Evolutionary conservation across 129 eudicot genomes (phyloP).

Genomic region (Tagetes erecta): DNA sequence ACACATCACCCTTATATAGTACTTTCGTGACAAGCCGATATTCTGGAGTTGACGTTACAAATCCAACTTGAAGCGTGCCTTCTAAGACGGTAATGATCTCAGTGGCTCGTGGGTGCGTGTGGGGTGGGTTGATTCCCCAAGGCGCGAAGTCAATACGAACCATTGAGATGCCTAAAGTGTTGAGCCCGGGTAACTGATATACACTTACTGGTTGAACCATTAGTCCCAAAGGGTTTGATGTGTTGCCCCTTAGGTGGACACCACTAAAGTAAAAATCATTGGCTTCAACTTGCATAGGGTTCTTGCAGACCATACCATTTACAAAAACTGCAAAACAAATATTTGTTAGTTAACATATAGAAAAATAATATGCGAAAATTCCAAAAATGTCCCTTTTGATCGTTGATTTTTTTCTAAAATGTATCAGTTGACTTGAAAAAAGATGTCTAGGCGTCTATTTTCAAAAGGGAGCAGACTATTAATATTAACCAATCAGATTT

Average conservation of each 20-base stretch:
- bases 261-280: slow-evolving; percentile 44
- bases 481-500: too few relatives aligned
- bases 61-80: slow-evolving; percentile 44
- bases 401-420: too few relatives aligned
- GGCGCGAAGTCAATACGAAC: slow-evolving; percentile 42
- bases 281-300: slow-evolving; percentile 37
- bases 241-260: slow-evolving; percentile 43
- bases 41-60: slow-evolving; percentile 38
- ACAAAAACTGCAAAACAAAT: slow-evolving; percentile 33
- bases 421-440: too few relatives aligned
- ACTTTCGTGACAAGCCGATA: slow-evolving; percentile 34
- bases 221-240: slow-evolving; percentile 39
- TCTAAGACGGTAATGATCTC: slow-evolving; percentile 44
- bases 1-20: slow-evolving; percentile 41
- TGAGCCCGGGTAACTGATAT: slow-evolving; percentile 43
- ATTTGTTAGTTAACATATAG: background rate
- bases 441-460: too few relatives aligned
- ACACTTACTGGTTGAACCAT: slow-evolving; percentile 39
- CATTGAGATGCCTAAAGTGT: slow-evolving; percentile 48
- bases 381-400: too few relatives aligned
- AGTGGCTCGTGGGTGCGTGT: slow-evolving; percentile 46
- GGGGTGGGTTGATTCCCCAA: slow-evolving; percentile 44
- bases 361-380: background rate
- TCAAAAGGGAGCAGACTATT: too few relatives aligned
- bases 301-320: slow-evolving; percentile 45